These are phyloP conservation scores for Mortierella sp. DNA, from an alignment of 371 early-diverging fungal genomes.

Conservation along the genomic window DNA sequence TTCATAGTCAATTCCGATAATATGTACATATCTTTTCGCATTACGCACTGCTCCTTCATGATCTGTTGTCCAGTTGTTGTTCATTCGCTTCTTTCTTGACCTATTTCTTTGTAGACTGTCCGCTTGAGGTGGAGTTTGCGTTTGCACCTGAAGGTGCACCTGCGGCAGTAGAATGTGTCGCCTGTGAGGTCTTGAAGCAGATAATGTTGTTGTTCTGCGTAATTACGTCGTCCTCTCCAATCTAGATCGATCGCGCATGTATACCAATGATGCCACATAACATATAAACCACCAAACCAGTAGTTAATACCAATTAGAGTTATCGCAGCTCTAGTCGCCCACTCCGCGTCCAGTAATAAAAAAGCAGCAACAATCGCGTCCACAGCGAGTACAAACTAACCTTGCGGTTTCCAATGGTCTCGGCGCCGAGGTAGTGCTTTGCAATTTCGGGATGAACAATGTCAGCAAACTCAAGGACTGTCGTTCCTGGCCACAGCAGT, in stretches of 20 bases:
- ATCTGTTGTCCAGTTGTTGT: background rate
- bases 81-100: background rate
- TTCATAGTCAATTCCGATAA: background rate
- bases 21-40: slow-evolving; percentile 3
- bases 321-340: too few relatives aligned
- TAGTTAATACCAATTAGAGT: background rate
- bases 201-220: slow-evolving; percentile 71
- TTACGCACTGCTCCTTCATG: background rate
- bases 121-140: slow-evolving; percentile 7
- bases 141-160: slow-evolving; percentile 5
- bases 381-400: slow-evolving; percentile 47
- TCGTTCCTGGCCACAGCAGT: slow-evolving; percentile 76
- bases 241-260: slow-evolving; percentile 42
- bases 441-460: slow-evolving; percentile 78
- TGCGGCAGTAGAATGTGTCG: slow-evolving; percentile 28
- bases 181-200: slow-evolving; percentile 71
- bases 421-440: slow-evolving; percentile 76
- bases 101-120: slow-evolving; percentile 23
- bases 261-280: background rate
- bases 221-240: slow-evolving; percentile 72
- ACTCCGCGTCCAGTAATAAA: background rate
- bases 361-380: background rate
- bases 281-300: background rate
- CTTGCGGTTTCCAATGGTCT: slow-evolving; percentile 79
- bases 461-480: slow-evolving; percentile 79